Evolutionary conservation across 1,139 yeast genomes (phyloP).

Genomic region (Saccharomyces uvarum): DNA sequence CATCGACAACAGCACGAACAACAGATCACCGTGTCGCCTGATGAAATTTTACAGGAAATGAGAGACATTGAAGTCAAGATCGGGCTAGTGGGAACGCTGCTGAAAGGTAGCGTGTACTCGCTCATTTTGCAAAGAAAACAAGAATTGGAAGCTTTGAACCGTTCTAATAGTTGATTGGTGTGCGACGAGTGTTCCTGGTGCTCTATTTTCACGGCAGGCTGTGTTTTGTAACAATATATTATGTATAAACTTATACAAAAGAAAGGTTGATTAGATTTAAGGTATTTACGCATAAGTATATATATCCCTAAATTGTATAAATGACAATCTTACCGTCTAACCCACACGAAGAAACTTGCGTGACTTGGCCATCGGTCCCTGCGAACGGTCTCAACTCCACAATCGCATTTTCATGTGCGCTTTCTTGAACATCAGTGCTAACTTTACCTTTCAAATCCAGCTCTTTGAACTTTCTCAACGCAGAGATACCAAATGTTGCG

Average conservation of each 20-base stretch:
- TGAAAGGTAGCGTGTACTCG: conserved; percentile 64
- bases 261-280: conserved; percentile 14
- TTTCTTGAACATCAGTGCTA: conserved; percentile 45
- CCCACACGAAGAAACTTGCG: conserved; percentile 64
- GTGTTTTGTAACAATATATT: not conserved
- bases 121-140: conserved; percentile 38
- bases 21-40: conserved; percentile 20
- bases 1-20: not conserved
- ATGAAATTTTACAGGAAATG: conserved; percentile 31
- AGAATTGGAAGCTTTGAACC: conserved; percentile 11
- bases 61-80: conserved; percentile 55
- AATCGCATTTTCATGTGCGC: conserved; percentile 90
- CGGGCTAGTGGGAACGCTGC: conserved; percentile 57
- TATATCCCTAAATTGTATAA: conserved; percentile 28
- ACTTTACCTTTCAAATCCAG: conserved; percentile 88
- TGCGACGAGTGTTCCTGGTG: not conserved
- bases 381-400: conserved; percentile 48
- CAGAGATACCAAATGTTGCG: conserved; percentile 60
- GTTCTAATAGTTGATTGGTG: not conserved
- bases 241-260: not conserved
- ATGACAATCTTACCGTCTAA: conserved; percentile 87
- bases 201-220: not conserved
- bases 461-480: conserved; percentile 91
- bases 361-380: conserved; percentile 37
- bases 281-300: not conserved